These are phyloP conservation scores for Globisporangium barbulae DNA, from an alignment of 352 stramenopile genomes.

Conservation along the genomic window DNA sequence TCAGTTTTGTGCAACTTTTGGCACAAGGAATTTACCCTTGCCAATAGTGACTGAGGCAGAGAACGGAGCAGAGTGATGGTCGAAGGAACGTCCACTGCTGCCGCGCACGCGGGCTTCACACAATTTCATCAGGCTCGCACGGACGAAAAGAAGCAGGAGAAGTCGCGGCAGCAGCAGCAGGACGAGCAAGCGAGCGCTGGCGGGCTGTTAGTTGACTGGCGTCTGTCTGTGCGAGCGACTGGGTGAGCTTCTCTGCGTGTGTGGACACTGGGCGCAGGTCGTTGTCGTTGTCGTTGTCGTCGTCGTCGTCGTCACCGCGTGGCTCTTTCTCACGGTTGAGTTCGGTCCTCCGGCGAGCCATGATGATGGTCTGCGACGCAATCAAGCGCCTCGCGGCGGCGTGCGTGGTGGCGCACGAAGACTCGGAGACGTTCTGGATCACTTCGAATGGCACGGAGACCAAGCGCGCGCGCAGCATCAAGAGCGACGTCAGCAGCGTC, in stretches of 20 bases:
- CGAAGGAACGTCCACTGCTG: neutral
- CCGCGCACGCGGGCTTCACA: neutral
- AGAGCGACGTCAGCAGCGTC: conserved; percentile 11
- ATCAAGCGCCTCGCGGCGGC: conserved; percentile 33
- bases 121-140: neutral
- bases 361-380: conserved; percentile 41
- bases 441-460: conserved; percentile 21
- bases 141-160: too few species aligned
- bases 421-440: conserved; percentile 28
- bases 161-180: neutral
- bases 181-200: neutral
- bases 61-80: conserved; percentile 13
- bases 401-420: conserved; percentile 33
- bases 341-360: neutral
- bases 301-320: too few species aligned
- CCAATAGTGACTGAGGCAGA: conserved; percentile 3
- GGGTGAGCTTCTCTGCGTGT: too few species aligned
- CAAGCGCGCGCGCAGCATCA: conserved; percentile 23
- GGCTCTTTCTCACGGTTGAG: neutral
- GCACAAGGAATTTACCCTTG: neutral
- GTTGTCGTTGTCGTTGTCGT: neutral
- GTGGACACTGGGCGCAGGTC: neutral
- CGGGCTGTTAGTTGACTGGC: neutral
- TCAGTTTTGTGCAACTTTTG: neutral
- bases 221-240: neutral